Conservation (phyloP, 1,284 basidiomycete genomes). For the Earliella scabrosa region DNA sequence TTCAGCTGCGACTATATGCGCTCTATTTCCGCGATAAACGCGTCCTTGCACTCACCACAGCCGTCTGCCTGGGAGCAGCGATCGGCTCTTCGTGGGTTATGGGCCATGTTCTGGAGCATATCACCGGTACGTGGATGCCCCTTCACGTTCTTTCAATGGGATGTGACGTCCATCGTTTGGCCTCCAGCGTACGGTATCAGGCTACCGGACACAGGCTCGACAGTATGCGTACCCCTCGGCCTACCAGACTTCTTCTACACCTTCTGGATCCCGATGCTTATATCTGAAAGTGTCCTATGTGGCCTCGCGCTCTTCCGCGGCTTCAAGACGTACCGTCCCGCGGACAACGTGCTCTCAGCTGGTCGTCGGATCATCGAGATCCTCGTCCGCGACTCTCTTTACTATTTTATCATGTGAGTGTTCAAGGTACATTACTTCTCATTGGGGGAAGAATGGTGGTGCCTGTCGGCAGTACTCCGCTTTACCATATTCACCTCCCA, state of each 20-base stretch:
- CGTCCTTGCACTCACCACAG: slow-evolving; percentile 49
- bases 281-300: slow-evolving; percentile 56
- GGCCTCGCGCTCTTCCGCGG: slow-evolving; percentile 52
- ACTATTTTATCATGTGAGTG: slow-evolving; percentile 58
- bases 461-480: no score
- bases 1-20: slow-evolving; percentile 67
- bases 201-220: slow-evolving; percentile 30
- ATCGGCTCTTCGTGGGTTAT: slow-evolving; percentile 51
- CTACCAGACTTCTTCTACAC: slow-evolving; percentile 49
- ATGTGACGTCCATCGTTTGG: no score
- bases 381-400: slow-evolving; percentile 56
- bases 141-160: neutral
- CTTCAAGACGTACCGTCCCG: slow-evolving; percentile 43
- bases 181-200: slow-evolving; percentile 18
- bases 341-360: slow-evolving; percentile 40
- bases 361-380: slow-evolving; percentile 51
- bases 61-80: slow-evolving; percentile 44
- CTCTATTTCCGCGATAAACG: slow-evolving; percentile 57
- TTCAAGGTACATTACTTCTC: no score
- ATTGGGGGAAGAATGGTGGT: no score
- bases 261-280: slow-evolving; percentile 63
- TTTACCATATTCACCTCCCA: no score
- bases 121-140: slow-evolving; percentile 41
- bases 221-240: slow-evolving; percentile 46
- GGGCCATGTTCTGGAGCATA: slow-evolving; percentile 39